Evolutionary conservation across 2,329 filamentous ascomycete genomes (phyloP).

Genomic region (Fusarium humuli): DNA sequence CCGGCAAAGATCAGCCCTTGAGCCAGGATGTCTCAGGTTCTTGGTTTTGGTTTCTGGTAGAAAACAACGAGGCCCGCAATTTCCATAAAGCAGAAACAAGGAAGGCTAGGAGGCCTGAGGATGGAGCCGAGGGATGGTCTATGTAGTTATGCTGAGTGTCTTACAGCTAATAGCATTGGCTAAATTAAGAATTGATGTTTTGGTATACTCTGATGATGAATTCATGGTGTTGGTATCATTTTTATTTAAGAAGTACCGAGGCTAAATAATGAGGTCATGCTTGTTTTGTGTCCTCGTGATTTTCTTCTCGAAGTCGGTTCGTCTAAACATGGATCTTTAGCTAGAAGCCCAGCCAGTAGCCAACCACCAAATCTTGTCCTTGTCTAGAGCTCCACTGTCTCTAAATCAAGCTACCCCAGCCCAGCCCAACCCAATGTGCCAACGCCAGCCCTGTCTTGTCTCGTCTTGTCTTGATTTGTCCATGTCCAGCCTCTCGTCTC

Average conservation of each 20-base stretch:
- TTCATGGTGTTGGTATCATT: conserved; percentile 9
- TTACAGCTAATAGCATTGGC: not conserved
- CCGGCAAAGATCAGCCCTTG: conserved; percentile 27
- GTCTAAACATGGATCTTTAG: conserved; percentile 14
- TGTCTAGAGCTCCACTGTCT: conserved; percentile 15
- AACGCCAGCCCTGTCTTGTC: conserved; percentile 24
- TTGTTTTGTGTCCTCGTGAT: conserved; percentile 38
- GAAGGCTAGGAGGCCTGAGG: conserved; percentile 18
- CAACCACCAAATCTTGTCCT: conserved; percentile 19
- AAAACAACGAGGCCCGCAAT: conserved; percentile 23
- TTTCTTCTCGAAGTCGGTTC: conserved; percentile 15
- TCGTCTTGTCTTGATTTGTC: not conserved
- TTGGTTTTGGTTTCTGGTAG: conserved; percentile 7
- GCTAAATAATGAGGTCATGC: conserved; percentile 38
- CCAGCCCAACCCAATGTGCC: conserved; percentile 9
- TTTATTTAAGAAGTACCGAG: conserved; percentile 7
- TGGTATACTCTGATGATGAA: not conserved
- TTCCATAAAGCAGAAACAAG: conserved; percentile 41
- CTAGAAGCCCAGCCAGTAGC: not conserved
- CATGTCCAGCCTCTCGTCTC: conserved; percentile 29
- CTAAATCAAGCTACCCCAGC: conserved; percentile 23
- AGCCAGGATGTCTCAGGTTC: conserved; percentile 27
- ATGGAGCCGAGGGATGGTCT: conserved; percentile 2
- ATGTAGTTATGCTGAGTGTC: not conserved
- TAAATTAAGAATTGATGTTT: not conserved